phyloP scores from a whole-genome alignment of 2,329 filamentous ascomycete genomes.

The Calonectria multiphialidica region DNA sequence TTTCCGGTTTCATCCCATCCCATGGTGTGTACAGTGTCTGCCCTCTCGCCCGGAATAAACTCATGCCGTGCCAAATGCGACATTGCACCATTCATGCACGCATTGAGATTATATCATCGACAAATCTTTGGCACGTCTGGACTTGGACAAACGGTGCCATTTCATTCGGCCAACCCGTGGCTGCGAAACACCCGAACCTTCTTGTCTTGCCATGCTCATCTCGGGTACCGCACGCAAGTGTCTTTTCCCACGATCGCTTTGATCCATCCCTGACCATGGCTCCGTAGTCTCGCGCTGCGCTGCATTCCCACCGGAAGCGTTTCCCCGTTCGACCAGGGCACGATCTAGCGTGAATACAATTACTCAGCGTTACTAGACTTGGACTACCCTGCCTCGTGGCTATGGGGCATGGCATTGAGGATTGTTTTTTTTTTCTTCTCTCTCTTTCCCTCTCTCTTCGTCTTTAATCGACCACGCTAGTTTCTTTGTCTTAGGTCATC shows the following conservation, averaged over 20 bases:
- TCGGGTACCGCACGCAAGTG: slow-evolving; percentile 1
- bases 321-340: slow-evolving; percentile 33
- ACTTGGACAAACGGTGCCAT: neutral
- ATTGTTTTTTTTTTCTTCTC: neutral
- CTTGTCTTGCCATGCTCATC: neutral
- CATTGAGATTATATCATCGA: neutral
- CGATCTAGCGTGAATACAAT: slow-evolving; percentile 18
- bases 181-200: slow-evolving; percentile 22
- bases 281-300: slow-evolving; percentile 3
- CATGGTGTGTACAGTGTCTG: neutral
- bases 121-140: neutral
- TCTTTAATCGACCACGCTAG: neutral
- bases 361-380: slow-evolving; percentile 16
- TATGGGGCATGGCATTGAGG: neutral
- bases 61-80: slow-evolving; percentile 26
- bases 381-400: slow-evolving; percentile 3
- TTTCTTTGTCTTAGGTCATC: neutral
- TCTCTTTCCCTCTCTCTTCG: neutral
- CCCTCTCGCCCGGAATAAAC: slow-evolving; percentile 15
- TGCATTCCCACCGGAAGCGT: slow-evolving; percentile 32
- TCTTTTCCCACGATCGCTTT: slow-evolving; percentile 9
- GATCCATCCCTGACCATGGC: slow-evolving; percentile 15
- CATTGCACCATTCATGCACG: slow-evolving; percentile 19
- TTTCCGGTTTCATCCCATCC: slow-evolving; percentile 20
- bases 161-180: slow-evolving; percentile 13